Conservation (phyloP, 140 eudicot species). For the Bidens hawaiensis region DNA sequence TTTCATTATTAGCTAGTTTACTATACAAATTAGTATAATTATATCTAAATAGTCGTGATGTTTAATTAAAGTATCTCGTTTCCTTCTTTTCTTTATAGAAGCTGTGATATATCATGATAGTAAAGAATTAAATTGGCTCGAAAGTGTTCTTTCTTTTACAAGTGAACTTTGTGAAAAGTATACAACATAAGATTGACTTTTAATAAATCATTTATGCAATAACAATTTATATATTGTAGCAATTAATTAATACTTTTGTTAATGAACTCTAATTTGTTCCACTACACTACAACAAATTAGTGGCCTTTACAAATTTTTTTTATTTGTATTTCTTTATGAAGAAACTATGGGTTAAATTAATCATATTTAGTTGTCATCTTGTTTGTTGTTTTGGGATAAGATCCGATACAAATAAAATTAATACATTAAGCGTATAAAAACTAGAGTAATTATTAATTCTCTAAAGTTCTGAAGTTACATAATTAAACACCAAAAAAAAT, state of each 20-base stretch:
- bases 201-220: not conserved
- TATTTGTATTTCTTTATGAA: too few species aligned
- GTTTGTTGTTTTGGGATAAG: too few species aligned
- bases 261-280: not conserved
- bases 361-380: too few species aligned
- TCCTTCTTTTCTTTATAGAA: conserved; percentile 15
- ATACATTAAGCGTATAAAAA: too few species aligned
- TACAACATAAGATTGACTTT: conserved; percentile 13
- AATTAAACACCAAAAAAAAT: too few species aligned
- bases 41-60: not conserved
- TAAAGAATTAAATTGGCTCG: not conserved
- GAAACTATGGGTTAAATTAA: too few species aligned
- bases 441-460: too few species aligned
- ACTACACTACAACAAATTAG: not conserved
- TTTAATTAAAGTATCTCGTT: not conserved
- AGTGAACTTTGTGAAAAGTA: conserved; percentile 14
- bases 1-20: not conserved
- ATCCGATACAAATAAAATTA: too few species aligned
- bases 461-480: too few species aligned
- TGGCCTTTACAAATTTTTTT: too few species aligned
- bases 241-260: not conserved
- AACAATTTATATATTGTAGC: not conserved
- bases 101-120: not conserved
- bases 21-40: not conserved
- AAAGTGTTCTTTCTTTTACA: conserved; percentile 21